Percentiles rank a stretch among this genome's conserved stretches.
phyloP scores from a whole-genome alignment of 2,329 filamentous ascomycete species.

The Arthrinium phaeospermum region DNA sequence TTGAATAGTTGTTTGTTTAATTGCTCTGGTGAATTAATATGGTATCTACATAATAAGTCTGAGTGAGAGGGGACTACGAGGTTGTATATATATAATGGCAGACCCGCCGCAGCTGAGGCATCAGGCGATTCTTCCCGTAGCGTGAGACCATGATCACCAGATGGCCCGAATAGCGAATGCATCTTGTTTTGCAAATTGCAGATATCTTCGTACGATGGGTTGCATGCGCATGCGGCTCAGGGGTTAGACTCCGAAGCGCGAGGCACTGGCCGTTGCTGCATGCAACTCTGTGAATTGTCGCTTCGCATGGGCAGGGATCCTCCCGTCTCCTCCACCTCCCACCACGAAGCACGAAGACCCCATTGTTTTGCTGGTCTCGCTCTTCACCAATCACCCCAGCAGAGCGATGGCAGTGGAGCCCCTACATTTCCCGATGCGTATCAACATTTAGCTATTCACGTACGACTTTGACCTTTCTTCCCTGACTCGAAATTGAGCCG shows the following conservation, averaged over 20 bases:
- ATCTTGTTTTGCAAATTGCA: neutral
- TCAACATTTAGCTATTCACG: neutral
- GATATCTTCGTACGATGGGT: conserved; percentile 1
- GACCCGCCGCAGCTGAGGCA: neutral
- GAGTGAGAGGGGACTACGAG: neutral
- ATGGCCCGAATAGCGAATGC: conserved; percentile 1
- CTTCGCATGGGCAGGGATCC: neutral
- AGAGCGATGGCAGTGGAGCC: neutral
- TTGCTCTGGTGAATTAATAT: neutral
- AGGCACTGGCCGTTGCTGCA: conserved; percentile 9
- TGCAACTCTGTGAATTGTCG: neutral
- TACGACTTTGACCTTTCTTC: neutral
- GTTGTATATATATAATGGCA: neutral
- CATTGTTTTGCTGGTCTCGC: neutral
- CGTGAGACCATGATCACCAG: neutral
- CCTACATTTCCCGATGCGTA: neutral
- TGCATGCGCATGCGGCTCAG: conserved; percentile 16
- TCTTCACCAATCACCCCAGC: neutral
- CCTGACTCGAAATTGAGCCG: neutral
- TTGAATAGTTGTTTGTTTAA: neutral
- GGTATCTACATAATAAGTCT: neutral
- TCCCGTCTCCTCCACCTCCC: neutral
- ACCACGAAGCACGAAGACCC: neutral
- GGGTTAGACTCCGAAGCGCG: conserved; percentile 8
- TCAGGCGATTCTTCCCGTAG: conserved; percentile 14